Base-by-base conservation (phyloP, 2,329 filamentous ascomycete species). In the Ceratocystis destructans region DNA sequence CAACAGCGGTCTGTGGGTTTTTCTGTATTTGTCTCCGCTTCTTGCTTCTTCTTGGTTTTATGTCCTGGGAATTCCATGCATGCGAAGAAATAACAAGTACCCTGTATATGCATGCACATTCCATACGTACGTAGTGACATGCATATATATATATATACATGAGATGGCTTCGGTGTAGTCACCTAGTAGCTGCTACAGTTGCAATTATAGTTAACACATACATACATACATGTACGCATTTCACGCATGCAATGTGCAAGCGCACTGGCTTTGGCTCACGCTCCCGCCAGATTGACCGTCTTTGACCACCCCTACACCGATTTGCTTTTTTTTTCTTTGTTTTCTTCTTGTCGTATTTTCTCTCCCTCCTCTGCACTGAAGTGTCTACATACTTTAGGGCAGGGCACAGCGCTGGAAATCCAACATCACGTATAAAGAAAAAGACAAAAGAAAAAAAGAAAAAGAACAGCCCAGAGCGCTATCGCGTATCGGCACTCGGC, bases 401-500 rank as follows among this genome's bases (percentile, higher is more conserved):
- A 41, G 37, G 37, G 12, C 37, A 8, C 37, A 15, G 37, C 12
- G 37, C 37, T 12, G 37, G 37, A 41, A 12, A 12, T 20, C n/a
- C 46, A n/a, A 20, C 8, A 28, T 28, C 28, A 28, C 28, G 28
- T 28, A 22, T 25, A 1, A 7, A 8, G 5, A 5, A 7, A 25
- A 1, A 33, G 6, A 33, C n/a, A n/a, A 20, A 17, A 8, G 6
- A 5, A 5, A 7, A 25, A 0, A 33, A 17, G n/a, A 57, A 57
- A 57, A 31, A 33, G 53, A 57, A 17, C 53, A 31, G 53, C 53
- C 53, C 53, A 55, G 50, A 55, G 50, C 22, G 25, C 3, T 12
- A 41, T 57, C 53, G 53, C 53, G 22, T 57, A 57, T 57, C 53
- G 53, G 53, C 33, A n/a, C 53, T 57, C 53, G 53, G 53, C 53